Evolutionary conservation across 2,329 filamentous ascomycete species (phyloP), one percentile per base, ranked within the genome.

Genomic region (Sordariomycetes sp.): DNA sequence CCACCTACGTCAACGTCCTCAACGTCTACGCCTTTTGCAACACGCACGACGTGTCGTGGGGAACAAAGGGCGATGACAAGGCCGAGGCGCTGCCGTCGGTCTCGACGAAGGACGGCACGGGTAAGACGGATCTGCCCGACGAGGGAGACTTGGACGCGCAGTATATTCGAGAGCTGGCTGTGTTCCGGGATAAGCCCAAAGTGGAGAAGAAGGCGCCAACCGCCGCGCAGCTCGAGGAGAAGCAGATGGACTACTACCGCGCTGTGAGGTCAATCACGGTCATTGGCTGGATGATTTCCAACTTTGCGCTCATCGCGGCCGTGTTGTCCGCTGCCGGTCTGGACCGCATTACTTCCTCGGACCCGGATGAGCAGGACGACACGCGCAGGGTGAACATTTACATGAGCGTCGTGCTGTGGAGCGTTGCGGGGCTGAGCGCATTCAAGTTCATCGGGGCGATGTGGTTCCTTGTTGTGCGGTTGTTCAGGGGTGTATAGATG

Each of bases 1-100:
- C 94, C 0, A 96, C 91, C 0, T 99, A 96, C 74, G 95, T 95
- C 75, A 99, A 97, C 72, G 91, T 97, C 59, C 84, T 99, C 65
- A 99, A 97, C 76, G 94, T 99, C 58, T 99, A 97, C 72, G 92
- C 92, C 60, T 99, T 99, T 73, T 97, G 91, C 74, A 96, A 96
- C 73, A 96, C 91, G 28, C 91, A 96, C 78, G 91, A 96, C 67
- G 94, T 96, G 62, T 95, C 91, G 3, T 96, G 91, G 91, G 91
- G 91, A 66, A 99, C 94, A 50, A 99, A 97, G 72, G 94, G 94
- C 65, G 94, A 97, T 69, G 92, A 96, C 73, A 96, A 96, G 71
- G 80, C 92, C 7, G 90, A 95, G 64, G 91, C 92, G 67, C 81
- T 96, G 56, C 89, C 90, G 1, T 89, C 85, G 0, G 92, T 94